These are phyloP conservation scores for Podaxis carcinomalis DNA, from an alignment of 768 basidiomycete species.

Conservation along the genomic window DNA sequence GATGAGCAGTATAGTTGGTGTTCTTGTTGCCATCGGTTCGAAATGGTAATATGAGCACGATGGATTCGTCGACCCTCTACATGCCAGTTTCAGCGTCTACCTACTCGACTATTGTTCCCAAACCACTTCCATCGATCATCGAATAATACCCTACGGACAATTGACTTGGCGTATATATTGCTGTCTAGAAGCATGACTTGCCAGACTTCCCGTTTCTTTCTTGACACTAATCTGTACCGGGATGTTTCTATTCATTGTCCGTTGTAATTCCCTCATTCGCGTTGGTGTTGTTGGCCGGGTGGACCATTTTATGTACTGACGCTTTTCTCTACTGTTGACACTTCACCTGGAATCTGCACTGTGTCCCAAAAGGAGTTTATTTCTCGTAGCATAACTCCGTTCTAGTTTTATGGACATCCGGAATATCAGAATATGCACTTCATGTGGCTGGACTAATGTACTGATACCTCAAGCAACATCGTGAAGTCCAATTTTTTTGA, in stretches of 20 bases:
- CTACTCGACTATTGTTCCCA: background rate
- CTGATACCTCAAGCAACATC: no score
- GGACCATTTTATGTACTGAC: background rate
- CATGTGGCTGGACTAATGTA: no score
- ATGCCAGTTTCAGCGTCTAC: background rate
- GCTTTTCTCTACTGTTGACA: background rate
- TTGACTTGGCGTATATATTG: background rate
- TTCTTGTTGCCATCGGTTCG: background rate
- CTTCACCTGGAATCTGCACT: background rate
- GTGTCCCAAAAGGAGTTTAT: background rate
- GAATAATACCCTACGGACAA: background rate
- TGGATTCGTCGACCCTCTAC: background rate
- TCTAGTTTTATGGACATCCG: no score
- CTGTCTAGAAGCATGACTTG: background rate
- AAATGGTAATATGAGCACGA: background rate
- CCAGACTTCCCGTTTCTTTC: background rate
- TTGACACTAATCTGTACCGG: background rate
- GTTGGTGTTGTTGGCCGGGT: background rate
- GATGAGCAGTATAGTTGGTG: constrained; percentile 3
- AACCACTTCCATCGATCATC: background rate
- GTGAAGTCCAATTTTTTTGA: no score
- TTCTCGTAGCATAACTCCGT: background rate
- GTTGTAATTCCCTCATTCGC: background rate
- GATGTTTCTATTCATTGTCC: background rate
- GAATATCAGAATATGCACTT: no score